Conservation (phyloP, 2,329 filamentous ascomycete species). For the Acephala macrosclerotiorum region DNA sequence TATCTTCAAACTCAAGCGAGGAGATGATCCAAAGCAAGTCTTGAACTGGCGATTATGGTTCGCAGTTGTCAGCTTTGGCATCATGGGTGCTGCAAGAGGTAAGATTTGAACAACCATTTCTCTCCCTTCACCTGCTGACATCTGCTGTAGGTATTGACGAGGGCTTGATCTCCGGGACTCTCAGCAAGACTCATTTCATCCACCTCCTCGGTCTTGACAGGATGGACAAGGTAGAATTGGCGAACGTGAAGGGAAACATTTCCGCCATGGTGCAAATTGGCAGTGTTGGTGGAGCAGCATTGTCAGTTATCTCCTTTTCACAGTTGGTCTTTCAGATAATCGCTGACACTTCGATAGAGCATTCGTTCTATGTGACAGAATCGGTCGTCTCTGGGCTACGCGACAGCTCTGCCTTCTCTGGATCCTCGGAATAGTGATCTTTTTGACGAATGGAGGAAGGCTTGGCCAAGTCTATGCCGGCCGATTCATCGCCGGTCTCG, state of each 20-base stretch:
- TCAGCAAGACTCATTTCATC: slow-evolving; percentile 72
- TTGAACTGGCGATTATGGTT: slow-evolving; percentile 85
- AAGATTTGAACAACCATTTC: not conserved
- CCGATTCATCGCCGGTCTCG: slow-evolving; percentile 68
- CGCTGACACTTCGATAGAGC: slow-evolving; percentile 43
- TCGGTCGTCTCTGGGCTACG: slow-evolving; percentile 69
- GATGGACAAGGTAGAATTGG: slow-evolving; percentile 60
- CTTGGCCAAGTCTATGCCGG: slow-evolving; percentile 68
- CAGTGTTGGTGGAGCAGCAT: slow-evolving; percentile 73
- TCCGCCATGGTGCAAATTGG: slow-evolving; percentile 85
- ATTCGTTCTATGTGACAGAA: slow-evolving; percentile 64
- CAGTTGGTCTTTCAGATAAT: no score
- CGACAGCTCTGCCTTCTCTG: slow-evolving; percentile 63
- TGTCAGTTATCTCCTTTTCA: slow-evolving; percentile 54
- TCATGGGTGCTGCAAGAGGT: slow-evolving; percentile 79
- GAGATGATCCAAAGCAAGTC: slow-evolving; percentile 72
- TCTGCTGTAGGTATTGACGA: slow-evolving; percentile 60
- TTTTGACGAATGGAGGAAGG: slow-evolving; percentile 62
- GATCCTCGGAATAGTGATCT: slow-evolving; percentile 65
- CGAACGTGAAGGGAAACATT: slow-evolving; percentile 78
- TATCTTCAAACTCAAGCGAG: slow-evolving; percentile 69
- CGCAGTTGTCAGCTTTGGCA: slow-evolving; percentile 73
- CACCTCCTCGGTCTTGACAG: slow-evolving; percentile 62
- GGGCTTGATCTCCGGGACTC: slow-evolving; percentile 77
- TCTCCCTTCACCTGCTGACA: not conserved